Evolutionary conservation across 2,329 filamentous ascomycete genomes (phyloP), one percentile per base, ranked within the genome.

Genomic region (Ascochyta viciae-villosae): DNA sequence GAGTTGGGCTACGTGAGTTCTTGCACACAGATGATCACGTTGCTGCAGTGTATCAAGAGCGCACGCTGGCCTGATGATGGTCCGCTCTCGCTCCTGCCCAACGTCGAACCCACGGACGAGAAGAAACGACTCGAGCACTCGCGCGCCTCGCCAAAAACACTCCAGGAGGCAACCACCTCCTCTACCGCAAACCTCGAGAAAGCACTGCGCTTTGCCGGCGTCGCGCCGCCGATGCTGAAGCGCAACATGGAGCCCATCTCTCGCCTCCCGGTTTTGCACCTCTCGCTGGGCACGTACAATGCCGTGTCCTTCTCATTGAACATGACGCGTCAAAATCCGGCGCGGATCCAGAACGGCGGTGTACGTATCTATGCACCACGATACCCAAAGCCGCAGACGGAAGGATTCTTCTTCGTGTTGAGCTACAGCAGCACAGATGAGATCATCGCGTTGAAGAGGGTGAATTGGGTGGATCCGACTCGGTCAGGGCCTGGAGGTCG

Each of bases 371-470:
- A 89, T 67, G 92, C 95, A 0, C 94, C 96, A 3, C 84, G 85
- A 22, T 98, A 96, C 77, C 94, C 94, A 1, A 99, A 99, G 77
- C 87, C 92, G 15, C 95, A 99, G 76, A 95, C 87, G 0, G 95
- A 99, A 71, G 93, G 93, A 0, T 98, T 89, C 85, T 98, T 99
- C 75, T 85, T 95, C 13, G 72, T 98, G 22, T 83, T 96, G 0
- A 88, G 87, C 6, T 87, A 90, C 65, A 68, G 84, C 2, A 80
- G 79, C 0, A 83, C 78, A 6, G 91, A 94, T 56, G 91, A 97
- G 64, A 83, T 98, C 35, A 76, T 96, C 4, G 94, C 90, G 3
- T 81, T 99, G 60, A 98, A 96, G 82, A 83, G 95, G 27, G 85
- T 95, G 0, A 88, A 87, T 1, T 98, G 95, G 93, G 78, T 79